These are phyloP conservation scores for Sergeia podlipaevii DNA, from an alignment of 208 protist species.

Conservation along the genomic window DNA sequence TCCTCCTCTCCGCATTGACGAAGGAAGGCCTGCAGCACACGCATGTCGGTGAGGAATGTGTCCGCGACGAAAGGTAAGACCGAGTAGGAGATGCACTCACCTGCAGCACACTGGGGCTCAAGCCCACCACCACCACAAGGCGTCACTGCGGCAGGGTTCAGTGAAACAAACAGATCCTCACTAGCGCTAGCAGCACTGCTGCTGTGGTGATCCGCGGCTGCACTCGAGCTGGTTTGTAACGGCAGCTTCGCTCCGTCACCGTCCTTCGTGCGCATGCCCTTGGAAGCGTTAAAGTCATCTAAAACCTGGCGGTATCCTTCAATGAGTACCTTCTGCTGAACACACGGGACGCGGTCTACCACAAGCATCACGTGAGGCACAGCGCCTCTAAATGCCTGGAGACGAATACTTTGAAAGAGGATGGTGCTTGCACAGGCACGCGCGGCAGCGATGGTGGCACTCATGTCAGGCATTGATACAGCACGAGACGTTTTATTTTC, in stretches of 20 bases:
- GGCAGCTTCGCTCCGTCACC: no score
- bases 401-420: constrained; percentile 67
- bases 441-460: constrained; percentile 48
- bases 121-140: constrained; percentile 48
- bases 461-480: no score
- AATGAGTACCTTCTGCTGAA: constrained; percentile 60
- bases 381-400: constrained; percentile 62
- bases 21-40: constrained; percentile 58
- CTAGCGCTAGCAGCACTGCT: not conserved
- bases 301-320: constrained; percentile 77
- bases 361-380: constrained; percentile 77
- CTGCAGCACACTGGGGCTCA: not conserved
- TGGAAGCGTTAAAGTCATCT: constrained; percentile 37
- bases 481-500: no score
- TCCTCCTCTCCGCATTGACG: constrained; percentile 50
- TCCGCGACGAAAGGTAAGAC: constrained; percentile 52
- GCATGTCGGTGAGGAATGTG: constrained; percentile 55
- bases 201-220: no score
- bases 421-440: constrained; percentile 59
- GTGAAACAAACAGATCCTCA: constrained; percentile 31
- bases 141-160: constrained; percentile 21
- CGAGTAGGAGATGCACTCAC: constrained; percentile 57
- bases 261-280: not conserved
- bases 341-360: constrained; percentile 58
- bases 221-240: no score